Conservation (phyloP, 495 filamentous ascomycete species). For the Penicillium chermesinum region DNA sequence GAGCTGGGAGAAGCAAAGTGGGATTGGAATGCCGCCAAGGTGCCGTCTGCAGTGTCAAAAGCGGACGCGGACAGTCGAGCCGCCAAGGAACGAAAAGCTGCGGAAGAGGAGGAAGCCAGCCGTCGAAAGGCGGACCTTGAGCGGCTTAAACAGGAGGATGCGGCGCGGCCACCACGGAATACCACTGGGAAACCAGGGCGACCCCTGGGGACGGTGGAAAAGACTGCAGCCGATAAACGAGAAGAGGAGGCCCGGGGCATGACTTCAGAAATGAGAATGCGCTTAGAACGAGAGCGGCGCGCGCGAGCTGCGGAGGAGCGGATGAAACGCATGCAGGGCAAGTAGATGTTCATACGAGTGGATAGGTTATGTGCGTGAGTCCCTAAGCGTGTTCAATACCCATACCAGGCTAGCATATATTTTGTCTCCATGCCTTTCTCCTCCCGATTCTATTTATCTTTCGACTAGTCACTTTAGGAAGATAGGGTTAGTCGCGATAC, state of each 20-base stretch:
- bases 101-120: constrained; percentile 50
- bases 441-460: no score
- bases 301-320: constrained; percentile 86
- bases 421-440: no score
- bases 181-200: constrained; percentile 40
- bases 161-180: constrained; percentile 42
- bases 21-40: constrained; percentile 72
- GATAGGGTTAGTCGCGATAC: no score
- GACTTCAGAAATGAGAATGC: constrained; percentile 76
- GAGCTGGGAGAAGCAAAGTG: constrained; percentile 72
- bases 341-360: no score
- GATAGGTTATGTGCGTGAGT: no score
- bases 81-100: constrained; percentile 54
- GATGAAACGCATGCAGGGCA: constrained; percentile 56
- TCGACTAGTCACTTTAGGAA: no score
- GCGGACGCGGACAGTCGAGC: constrained; percentile 62
- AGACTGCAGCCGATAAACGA: constrained; percentile 67
- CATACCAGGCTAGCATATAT: no score
- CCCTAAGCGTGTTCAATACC: no score
- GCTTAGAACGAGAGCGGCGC: constrained; percentile 73
- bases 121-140: constrained; percentile 59
- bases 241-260: constrained; percentile 79
- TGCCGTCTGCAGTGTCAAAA: constrained; percentile 65
- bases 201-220: constrained; percentile 49
- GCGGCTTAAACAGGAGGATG: constrained; percentile 62